These are phyloP conservation scores for Lactifluus piperatus DNA, from an alignment of 768 basidiomycete genomes.

Conservation along the genomic window DNA sequence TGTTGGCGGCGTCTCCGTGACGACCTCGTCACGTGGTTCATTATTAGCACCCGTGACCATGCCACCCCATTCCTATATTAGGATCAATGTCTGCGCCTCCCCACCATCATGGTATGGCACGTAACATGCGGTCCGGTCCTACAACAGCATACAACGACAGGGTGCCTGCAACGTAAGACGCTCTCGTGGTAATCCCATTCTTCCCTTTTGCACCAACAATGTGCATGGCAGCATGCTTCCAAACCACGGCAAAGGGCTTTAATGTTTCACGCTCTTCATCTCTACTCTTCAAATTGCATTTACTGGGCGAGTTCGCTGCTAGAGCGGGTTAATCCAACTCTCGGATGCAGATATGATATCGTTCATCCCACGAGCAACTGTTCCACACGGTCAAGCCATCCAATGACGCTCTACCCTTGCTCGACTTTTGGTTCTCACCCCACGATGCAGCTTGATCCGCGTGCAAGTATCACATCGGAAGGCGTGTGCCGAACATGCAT, in stretches of 20 bases:
- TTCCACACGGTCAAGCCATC: background rate
- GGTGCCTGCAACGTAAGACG: background rate
- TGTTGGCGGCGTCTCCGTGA: conserved; percentile 8
- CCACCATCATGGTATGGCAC: background rate
- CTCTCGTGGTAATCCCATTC: background rate
- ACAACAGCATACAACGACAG: background rate
- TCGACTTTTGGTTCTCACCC: background rate
- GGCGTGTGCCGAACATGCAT: background rate
- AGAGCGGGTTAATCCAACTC: no score
- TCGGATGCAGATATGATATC: no score
- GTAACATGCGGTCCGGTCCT: background rate
- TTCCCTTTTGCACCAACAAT: background rate
- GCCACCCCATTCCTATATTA: background rate
- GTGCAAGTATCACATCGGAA: no score
- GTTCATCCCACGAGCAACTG: background rate
- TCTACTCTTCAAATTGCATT: no score
- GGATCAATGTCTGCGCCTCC: background rate
- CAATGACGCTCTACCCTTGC: background rate
- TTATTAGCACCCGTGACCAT: background rate
- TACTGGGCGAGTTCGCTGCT: no score
- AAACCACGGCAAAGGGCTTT: background rate
- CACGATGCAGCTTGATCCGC: no score
- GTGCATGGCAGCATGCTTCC: background rate
- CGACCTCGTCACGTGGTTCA: conserved; percentile 15
- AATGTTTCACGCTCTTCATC: background rate